Evolutionary conservation across 345 rosid species (phyloP), one percentile per base, ranked within the genome.

Genomic region (Salix arbutifolia): DNA sequence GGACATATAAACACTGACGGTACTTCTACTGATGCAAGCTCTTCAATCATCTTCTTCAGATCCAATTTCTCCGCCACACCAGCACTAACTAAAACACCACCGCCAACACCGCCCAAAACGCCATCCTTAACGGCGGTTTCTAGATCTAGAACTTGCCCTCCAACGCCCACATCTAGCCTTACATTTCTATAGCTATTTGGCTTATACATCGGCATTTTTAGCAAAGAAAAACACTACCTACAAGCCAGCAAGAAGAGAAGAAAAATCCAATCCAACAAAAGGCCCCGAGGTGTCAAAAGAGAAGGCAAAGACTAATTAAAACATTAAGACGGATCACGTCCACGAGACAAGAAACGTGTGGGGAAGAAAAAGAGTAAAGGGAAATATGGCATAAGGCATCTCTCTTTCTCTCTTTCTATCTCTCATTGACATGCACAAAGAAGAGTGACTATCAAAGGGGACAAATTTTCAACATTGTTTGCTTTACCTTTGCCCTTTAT

Each of bases 1-100:
- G 96, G 96, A 76, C 96, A 91, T 25, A 91, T 90, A 74, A 91
- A 91, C 40, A 91, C 96, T 13, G 89, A 77, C 21, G 93, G 96
- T n/a, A 91, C 85, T 67, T 91, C 93, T 2, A 85, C 72, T 14
- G 83, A 81, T 70, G 86, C 87, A 25, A 91, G 86, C 85, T 89
- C 96, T 12, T 83, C 83, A 77, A 91, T 79, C 90, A 91, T 89
- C 82, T 80, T 86, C 79, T 81, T 87, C 80, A 89, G 90, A 91
- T 91, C 93, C 82, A 89, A 72, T 78, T 86, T 89, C 84, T 87
- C 90, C 25, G 76, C 81, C 12, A 64, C 81, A 10, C 52, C 78
- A 42, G 70, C 76, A 65, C 81, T 83, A 75, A 83, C 58, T 33
- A 81, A 72, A 18, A 76, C 88, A 12, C 82, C 87, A 48, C 88